These are phyloP conservation scores for Botrytis aclada DNA, from an alignment of 2,329 filamentous ascomycete species.

Conservation along the genomic window DNA sequence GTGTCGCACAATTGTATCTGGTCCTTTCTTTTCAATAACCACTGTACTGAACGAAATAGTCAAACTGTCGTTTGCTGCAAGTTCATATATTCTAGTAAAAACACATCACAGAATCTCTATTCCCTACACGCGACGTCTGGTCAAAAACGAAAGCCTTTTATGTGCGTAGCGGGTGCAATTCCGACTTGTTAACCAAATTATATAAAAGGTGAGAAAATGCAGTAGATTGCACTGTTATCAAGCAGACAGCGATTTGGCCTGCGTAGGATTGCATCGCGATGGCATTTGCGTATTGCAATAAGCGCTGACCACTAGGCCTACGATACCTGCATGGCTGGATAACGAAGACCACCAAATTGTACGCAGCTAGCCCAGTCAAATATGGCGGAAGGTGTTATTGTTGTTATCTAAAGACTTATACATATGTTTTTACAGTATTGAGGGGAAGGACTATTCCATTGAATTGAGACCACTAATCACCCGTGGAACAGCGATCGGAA, in stretches of 20 bases:
- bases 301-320: neutral
- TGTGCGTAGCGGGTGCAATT: neutral
- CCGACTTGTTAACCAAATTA: neutral
- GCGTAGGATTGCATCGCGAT: neutral
- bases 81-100: neutral
- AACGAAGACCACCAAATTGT: neutral
- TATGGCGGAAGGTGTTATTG: neutral
- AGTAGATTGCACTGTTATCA: neutral
- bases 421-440: neutral
- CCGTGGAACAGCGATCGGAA: neutral
- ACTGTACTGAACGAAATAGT: neutral
- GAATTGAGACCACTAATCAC: neutral
- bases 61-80: neutral
- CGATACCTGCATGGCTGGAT: neutral
- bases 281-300: neutral
- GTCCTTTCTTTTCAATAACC: accelerated
- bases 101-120: neutral
- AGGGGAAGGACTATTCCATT: neutral
- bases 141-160: neutral
- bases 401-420: neutral
- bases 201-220: neutral
- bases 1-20: neutral
- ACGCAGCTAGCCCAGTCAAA: neutral
- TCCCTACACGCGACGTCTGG: neutral
- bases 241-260: neutral